Evolutionary conservation across 2,329 filamentous ascomycete genomes (phyloP).

Genomic region (Cladophialophora carrionii): DNA sequence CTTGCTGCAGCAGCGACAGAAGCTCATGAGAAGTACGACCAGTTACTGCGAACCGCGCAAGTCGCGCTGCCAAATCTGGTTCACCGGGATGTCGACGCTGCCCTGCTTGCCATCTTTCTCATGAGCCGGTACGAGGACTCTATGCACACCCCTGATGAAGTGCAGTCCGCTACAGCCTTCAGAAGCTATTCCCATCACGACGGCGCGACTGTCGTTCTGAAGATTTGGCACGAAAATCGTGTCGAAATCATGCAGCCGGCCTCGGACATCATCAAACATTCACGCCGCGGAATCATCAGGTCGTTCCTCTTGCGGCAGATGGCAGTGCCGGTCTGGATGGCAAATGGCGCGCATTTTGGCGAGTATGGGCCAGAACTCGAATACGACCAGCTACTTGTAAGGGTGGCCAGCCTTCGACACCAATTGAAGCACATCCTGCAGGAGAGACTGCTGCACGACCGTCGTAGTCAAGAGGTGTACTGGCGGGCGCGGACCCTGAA

Average conservation of each 20-base stretch:
- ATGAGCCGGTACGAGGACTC: conserved; percentile 39
- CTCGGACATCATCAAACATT: conserved; percentile 40
- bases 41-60: conserved; percentile 36
- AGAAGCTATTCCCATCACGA: conserved; percentile 46
- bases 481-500: conserved; percentile 15
- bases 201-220: conserved; percentile 42
- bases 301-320: conserved; percentile 38
- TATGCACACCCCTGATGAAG: conserved; percentile 5
- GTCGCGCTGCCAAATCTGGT: conserved; percentile 6
- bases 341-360: conserved; percentile 40
- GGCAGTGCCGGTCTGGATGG: conserved; percentile 41
- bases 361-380: conserved; percentile 41
- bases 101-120: conserved; percentile 36
- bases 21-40: conserved; percentile 38
- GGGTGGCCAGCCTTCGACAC: conserved; percentile 35
- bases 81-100: conserved; percentile 31
- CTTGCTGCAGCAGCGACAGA: conserved; percentile 37
- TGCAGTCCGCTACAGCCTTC: not conserved
- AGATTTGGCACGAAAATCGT: conserved; percentile 39
- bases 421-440: conserved; percentile 12
- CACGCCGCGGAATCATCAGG: conserved; percentile 40
- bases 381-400: conserved; percentile 40
- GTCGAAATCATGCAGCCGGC: conserved; percentile 8
- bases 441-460: conserved; percentile 5
- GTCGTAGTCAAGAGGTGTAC: not conserved